phyloP scores from a whole-genome alignment of 1,284 basidiomycete genomes.

The Tranzscheliella williamsii region DNA sequence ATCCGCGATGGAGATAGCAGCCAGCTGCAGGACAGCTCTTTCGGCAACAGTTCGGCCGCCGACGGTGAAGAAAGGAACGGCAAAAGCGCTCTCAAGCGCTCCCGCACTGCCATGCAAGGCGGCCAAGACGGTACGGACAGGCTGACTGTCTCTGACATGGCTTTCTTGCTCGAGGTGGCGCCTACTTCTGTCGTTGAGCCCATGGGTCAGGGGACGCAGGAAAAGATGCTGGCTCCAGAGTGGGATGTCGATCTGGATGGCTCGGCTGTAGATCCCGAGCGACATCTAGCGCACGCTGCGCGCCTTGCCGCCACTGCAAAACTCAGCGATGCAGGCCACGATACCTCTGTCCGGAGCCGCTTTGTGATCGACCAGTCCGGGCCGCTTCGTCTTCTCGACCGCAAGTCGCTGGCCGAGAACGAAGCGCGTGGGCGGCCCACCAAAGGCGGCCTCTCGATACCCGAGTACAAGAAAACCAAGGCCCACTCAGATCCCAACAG shows the following conservation, averaged over 20 bases:
- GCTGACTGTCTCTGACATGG: slow-evolving; percentile 50
- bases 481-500: neutral
- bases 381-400: slow-evolving; percentile 50
- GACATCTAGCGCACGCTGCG: slow-evolving; percentile 14
- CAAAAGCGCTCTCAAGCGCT: slow-evolving; percentile 15
- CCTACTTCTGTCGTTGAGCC: slow-evolving; percentile 57
- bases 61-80: slow-evolving; percentile 10
- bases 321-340: slow-evolving; percentile 13
- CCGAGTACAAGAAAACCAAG: slow-evolving; percentile 12
- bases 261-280: slow-evolving; percentile 7
- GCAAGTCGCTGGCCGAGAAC: slow-evolving; percentile 40
- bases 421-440: slow-evolving; percentile 15
- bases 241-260: slow-evolving; percentile 28
- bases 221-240: slow-evolving; percentile 52
- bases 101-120: slow-evolving; percentile 17
- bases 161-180: slow-evolving; percentile 48
- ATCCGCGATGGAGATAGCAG: slow-evolving; percentile 27
- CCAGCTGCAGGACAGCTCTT: slow-evolving; percentile 30
- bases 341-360: slow-evolving; percentile 25
- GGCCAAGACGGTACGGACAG: slow-evolving; percentile 1
- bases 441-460: slow-evolving; percentile 30
- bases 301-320: slow-evolving; percentile 41
- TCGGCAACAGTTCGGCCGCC: slow-evolving; percentile 21
- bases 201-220: slow-evolving; percentile 53
- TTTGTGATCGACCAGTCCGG: slow-evolving; percentile 54